Base-by-base conservation (phyloP, 2,329 filamentous ascomycete species). In the Phialocephala sp. region DNA sequence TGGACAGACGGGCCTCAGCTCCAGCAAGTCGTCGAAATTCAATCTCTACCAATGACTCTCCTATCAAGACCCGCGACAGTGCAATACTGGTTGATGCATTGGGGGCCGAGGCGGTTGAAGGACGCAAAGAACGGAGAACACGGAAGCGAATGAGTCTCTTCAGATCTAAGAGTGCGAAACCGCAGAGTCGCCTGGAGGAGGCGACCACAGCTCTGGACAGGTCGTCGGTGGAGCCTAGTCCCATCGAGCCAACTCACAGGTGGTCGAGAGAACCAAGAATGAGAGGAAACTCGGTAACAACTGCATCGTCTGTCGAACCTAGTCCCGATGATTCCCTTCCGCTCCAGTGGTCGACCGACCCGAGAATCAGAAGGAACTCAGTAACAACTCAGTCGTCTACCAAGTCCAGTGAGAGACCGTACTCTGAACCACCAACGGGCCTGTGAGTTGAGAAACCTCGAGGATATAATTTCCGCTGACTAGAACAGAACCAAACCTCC, bases 81-180 rank as follows among this genome's bases (percentile, higher is more conserved):
- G 37, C 67, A 11, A 37, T 66, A 41, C 62, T 64, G 9, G 37
- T 32, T 54, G 47, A 60, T 12, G 47, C 47, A 35, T 27, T 39
- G 45, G 43, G 15, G 37, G 39, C 32, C 24, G 67, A 64, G 24
- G 54, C 62, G 12, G 61, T n/a, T 8, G 57, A 58, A 8, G 32
- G 32, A 3, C 58, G 41, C n/a, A 66, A 68, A 45, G 59, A 61
- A 36, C 60, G 66, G n/a, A 45, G 43, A 22, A 43, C 64, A 18
- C 63, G 66, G 55, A 67, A 65, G 50, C 70, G 71, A 52, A 67
- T 64, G 66, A 72, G 71, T 36, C 22, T 74, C 20, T 74, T 74
- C 61, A 67, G 73, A 32, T 73, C 71, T 32, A 73, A 67, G 59
- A 72, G 68, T 41, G 67, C 69, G 14, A 69, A 72, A 41, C 37